phyloP scores from a whole-genome alignment of 345 rosid genomes.

The Rubroshorea leprosula region DNA sequence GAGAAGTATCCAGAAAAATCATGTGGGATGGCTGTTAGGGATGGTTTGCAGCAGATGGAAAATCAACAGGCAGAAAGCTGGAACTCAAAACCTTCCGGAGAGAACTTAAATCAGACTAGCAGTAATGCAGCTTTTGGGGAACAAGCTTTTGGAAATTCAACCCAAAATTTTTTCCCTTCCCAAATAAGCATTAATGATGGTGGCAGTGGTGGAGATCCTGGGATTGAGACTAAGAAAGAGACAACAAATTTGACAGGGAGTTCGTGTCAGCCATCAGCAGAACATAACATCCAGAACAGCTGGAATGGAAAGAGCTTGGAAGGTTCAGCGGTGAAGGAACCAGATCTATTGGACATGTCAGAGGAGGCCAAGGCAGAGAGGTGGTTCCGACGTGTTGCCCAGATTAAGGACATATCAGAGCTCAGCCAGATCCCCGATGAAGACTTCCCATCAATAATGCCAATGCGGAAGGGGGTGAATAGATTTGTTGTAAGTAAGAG shows the following conservation, averaged over 20 bases:
- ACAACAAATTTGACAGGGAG: constrained; percentile 7
- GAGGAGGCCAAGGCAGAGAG: constrained; percentile 99
- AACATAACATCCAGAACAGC: constrained; percentile 23
- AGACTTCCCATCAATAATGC: constrained; percentile 98
- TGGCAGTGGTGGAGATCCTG: constrained; percentile 12
- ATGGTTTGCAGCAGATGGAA: constrained; percentile 17
- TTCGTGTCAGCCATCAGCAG: constrained; percentile 21
- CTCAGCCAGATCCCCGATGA: constrained; percentile 96
- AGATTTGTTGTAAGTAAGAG: constrained; percentile 96
- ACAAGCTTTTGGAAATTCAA: constrained; percentile 14
- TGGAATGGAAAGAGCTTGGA: constrained; percentile 79
- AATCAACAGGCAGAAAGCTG: constrained; percentile 20
- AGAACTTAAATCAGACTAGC: constrained; percentile 10
- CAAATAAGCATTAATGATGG: constrained; percentile 9
- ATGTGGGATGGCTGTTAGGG: neutral
- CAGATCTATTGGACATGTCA: constrained; percentile 91
- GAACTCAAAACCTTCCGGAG: constrained; percentile 14
- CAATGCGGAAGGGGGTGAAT: constrained; percentile 97
- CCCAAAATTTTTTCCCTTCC: constrained; percentile 19
- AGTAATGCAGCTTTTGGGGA: constrained; percentile 12
- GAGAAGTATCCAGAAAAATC: constrained; percentile 23
- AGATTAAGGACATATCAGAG: constrained; percentile 92
- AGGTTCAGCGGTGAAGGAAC: constrained; percentile 82
- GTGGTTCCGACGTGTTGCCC: constrained; percentile 88
- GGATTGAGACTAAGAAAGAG: constrained; percentile 12